Base-by-base conservation (phyloP, 83 land plant genomes). In the Picea engelmannii region DNA sequence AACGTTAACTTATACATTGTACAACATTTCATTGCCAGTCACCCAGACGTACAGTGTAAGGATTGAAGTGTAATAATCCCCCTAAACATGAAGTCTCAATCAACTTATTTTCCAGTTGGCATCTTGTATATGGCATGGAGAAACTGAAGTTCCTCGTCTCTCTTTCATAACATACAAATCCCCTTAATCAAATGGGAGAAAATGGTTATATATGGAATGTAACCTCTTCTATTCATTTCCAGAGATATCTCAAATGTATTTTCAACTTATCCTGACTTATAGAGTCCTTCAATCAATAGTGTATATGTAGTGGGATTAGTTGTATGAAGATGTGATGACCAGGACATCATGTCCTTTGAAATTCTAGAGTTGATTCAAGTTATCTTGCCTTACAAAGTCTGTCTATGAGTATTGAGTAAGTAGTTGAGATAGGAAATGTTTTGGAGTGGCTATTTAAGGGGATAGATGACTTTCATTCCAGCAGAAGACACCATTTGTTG, bases 91-190 rank as follows among this genome's bases (percentile, higher is more conserved):
- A 27, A 27, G 31, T 27, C 31, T 27, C 31, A 27, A 27, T 27
- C 31, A 27, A 27, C 31, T 27, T 27, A 27, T 27, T 27, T 27
- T 27, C 31, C 1, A 27, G 31, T 27, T 27, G 31, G 31, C 94
- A 82, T 88, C 17, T 86, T 82, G 77, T 87, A 86, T 85, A 88
- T 63, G 88, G 89, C 78, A 68, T 90, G 66, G 4, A 85, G 78
- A 42, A 92, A 87, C 44, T 86, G 84, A 62, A 92, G 87, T n/a
- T 91, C 92, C 21, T 88, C 92, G 44, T 88, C 85, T 90, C 90
- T 86, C 83, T 82, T 90, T 31, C 84, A 78, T 47, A 82, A 66
- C 35, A 31, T 58, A 47, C 87, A 62, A 17, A 92, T 89, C 21
- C 89, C 94, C 76, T 83, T 92, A 68, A 92, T 79, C 21, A 92